These are phyloP conservation scores for Seiridium cupressi DNA, from an alignment of 2,329 filamentous ascomycete genomes.

Conservation along the genomic window DNA sequence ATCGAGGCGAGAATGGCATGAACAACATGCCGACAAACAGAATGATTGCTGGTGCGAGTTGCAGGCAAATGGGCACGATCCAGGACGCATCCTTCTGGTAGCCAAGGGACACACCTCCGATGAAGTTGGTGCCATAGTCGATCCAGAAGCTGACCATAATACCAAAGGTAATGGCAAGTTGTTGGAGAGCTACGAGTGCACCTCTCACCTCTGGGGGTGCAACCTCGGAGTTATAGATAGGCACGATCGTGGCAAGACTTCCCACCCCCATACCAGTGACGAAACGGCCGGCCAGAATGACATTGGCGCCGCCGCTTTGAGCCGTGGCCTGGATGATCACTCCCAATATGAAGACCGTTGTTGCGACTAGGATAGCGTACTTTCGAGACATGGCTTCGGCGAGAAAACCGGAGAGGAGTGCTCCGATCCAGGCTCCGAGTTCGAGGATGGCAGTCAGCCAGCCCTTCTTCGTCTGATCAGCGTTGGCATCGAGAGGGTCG, in stretches of 20 bases:
- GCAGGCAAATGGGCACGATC: constrained; percentile 70
- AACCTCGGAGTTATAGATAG: constrained; percentile 47
- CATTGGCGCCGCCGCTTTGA: constrained; percentile 50
- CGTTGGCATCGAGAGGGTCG: constrained; percentile 38
- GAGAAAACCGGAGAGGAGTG: constrained; percentile 67
- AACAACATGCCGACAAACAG: constrained; percentile 71
- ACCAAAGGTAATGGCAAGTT: constrained; percentile 56
- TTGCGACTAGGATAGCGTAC: constrained; percentile 65
- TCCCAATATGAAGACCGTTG: constrained; percentile 66
- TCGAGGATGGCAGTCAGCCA: constrained; percentile 69
- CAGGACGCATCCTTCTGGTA: constrained; percentile 67
- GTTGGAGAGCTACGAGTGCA: constrained; percentile 44
- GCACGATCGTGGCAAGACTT: constrained; percentile 65
- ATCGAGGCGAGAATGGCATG: constrained; percentile 78
- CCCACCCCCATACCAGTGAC: constrained; percentile 72
- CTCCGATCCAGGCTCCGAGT: constrained; percentile 75
- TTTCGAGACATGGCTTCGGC: constrained; percentile 69
- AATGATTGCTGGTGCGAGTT: constrained; percentile 65
- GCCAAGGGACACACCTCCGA: constrained; percentile 47
- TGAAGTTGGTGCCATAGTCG: constrained; percentile 64
- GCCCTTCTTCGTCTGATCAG: constrained; percentile 53
- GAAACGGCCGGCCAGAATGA: constrained; percentile 70
- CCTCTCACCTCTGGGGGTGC: constrained; percentile 41
- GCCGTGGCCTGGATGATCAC: constrained; percentile 67
- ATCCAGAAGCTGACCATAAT: constrained; percentile 67